phyloP scores from a whole-genome alignment of 2,329 filamentous ascomycete genomes.

The Xylariaceae sp. region DNA sequence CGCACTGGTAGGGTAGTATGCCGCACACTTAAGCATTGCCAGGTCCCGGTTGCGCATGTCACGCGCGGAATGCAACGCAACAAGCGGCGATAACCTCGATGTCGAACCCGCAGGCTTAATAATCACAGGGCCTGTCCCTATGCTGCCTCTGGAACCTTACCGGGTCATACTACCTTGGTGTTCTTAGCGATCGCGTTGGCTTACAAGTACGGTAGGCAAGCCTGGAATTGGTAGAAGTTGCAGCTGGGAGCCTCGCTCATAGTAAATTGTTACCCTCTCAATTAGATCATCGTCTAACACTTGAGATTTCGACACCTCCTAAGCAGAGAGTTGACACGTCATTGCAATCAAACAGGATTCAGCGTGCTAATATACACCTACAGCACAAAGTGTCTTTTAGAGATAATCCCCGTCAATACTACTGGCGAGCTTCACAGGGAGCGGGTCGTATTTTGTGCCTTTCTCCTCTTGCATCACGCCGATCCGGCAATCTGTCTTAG shows the following conservation, averaged over 20 bases:
- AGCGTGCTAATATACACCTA: conserved; percentile 4
- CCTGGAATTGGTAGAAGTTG: not conserved
- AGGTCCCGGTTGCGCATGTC: conserved; percentile 17
- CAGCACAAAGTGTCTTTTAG: not conserved
- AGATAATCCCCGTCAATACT: not conserved
- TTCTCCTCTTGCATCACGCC: conserved; percentile 17
- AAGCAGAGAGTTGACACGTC: conserved; percentile 1
- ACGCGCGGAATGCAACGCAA: not conserved
- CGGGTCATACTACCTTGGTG: not conserved
- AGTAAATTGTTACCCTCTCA: not conserved
- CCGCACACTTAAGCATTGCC: conserved; percentile 2
- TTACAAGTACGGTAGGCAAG: not conserved
- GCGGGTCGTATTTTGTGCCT: not conserved
- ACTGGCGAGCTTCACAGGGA: not conserved
- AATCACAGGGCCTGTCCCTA: not conserved
- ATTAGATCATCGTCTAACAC: not conserved
- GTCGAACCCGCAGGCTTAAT: not conserved
- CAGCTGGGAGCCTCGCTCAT: not conserved
- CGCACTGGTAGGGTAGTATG: not conserved
- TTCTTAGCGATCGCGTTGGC: not conserved
- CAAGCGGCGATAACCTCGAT: not conserved
- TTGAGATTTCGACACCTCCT: not conserved
- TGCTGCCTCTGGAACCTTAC: not conserved
- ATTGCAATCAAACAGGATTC: not conserved
- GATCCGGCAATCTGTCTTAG: conserved; percentile 25